Conservation (phyloP, 2,329 filamentous ascomycete species). For the Elsinoe fawcettii region DNA sequence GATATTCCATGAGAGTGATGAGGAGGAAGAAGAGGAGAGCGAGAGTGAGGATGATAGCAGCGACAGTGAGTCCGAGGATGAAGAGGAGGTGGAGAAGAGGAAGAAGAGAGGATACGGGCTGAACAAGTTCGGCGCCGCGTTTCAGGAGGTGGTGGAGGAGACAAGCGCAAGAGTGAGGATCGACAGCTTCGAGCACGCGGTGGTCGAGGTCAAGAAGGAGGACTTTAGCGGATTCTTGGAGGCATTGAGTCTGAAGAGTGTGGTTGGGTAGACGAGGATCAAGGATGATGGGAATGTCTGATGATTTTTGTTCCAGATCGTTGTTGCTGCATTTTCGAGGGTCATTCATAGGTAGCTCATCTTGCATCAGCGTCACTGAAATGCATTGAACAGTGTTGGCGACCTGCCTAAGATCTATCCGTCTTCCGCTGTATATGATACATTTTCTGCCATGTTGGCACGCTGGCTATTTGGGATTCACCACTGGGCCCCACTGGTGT, state of each 20-base stretch:
- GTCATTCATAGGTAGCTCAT: background rate
- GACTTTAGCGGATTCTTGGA: slow-evolving; percentile 87
- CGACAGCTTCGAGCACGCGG: slow-evolving; percentile 94
- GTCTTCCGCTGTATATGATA: background rate
- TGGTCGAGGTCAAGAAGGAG: slow-evolving; percentile 96
- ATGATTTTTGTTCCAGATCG: background rate
- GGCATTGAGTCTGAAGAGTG: slow-evolving; percentile 81
- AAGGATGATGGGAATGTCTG: background rate
- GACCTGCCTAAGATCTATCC: background rate
- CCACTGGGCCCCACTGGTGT: background rate
- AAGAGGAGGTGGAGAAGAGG: slow-evolving; percentile 48
- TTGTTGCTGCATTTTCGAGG: background rate
- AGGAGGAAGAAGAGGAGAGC: slow-evolving; percentile 44
- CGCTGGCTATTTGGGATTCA: too few species aligned
- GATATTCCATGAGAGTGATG: slow-evolving; percentile 37
- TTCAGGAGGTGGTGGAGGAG: slow-evolving; percentile 88
- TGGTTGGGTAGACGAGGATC: slow-evolving; percentile 47
- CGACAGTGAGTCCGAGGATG: slow-evolving; percentile 31
- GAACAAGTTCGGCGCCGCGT: slow-evolving; percentile 89
- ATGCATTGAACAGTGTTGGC: background rate
- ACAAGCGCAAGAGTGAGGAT: slow-evolving; percentile 84
- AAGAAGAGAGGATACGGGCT: slow-evolving; percentile 61
- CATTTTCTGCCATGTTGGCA: background rate
- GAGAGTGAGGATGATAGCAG: slow-evolving; percentile 37
- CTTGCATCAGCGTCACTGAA: background rate